Evolutionary conservation across 495 filamentous ascomycete species (phyloP), one percentile per base, ranked within the genome.

Genomic region (Friedmanniomyces simplex): DNA sequence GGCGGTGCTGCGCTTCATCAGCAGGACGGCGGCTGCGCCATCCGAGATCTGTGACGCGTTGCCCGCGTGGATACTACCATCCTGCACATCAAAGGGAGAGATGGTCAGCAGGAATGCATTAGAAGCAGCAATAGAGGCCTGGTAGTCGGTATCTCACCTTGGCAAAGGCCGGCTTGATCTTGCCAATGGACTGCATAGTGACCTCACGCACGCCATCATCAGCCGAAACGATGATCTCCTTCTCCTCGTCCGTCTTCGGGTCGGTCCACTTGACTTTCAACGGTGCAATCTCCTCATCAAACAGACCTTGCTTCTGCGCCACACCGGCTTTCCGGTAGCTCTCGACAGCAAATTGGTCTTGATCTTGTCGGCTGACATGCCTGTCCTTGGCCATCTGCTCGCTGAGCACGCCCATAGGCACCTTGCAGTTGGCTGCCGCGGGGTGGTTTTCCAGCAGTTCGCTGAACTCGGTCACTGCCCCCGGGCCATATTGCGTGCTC

Each of bases 31-130:
- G 24, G 93, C 93, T 20, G 93, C 93, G 61, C 93, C 93, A 74
- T 98, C 93, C 51, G 85, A 88, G 68, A 98, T 91, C 77, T 98
- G 93, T 30, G 81, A 86, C 30, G 93, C 91, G 70, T 97, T 98
- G 59, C 93, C 93, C 51, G 90, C 93, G 75, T 96, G 91, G 74
- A 96, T 96, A 65, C 79, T 54, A 8, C 51, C 51, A 83, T 55
- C 42, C 42, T 54, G 39, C 13, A 21, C 16, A 30, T n/a, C 4
- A 10, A 32, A 32, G 28, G 10, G 28, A 32, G 28, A 3, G 28
- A 32, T 10, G 10, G 28, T 32, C 28, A 32, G 28, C 28, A 18
- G 34, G 34, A 12, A 5, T 7, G 10, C 50, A 52, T 36, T 22
- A 32, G 28, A n/a, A n/a, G n/a, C n/a, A n/a, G n/a, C n/a, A n/a